Evolutionary conservation across 352 stramenopile genomes (phyloP), one percentile per base, ranked within the genome.

Genomic region (Globisporangium sylvaticum): DNA sequence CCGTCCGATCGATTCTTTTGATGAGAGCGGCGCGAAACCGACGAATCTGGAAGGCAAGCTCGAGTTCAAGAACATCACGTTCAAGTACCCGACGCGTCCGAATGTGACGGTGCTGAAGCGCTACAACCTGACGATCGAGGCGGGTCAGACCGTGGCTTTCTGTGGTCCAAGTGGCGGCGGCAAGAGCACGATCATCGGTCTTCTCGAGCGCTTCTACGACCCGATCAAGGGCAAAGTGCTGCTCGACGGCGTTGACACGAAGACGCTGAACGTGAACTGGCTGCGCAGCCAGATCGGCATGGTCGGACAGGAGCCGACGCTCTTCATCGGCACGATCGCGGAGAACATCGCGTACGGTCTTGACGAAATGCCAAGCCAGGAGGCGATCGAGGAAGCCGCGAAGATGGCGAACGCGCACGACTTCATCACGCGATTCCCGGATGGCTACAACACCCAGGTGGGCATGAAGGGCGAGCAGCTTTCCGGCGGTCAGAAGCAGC

Each of bases 401-500:
- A 79, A 81, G 62, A 67, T 94, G 53, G 91, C 91, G 42, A 97
- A 96, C 72, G 89, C 89, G 1, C 74, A 95, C 71, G 75, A 88
- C 54, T 98, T 98, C 62, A 97, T 97, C 74, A 69, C 64, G 2
- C 55, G 63, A 4, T 90, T 98, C 18, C 78, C 90, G 1, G 82
- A 97, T 39, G 78, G 84, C 34, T 97, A 87, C 74, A 80, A 97
- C 24, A 97, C 92, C 8, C 70, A 90, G 34, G 91, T 98, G 14
- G 91, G 94, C 42, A 67, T 55, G 37, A 71, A 75, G 20, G 73
- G 73, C 18, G 48, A 71, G 44, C 59, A 71, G 34, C 64, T 79
- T 6, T 78, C 72, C 89, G 97, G 96, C 54, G 95, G 94, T 18
- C 95, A 99, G 77, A 98, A 99, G 75, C 98, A 99, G 78, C 87